phyloP scores from a whole-genome alignment of 2,329 filamentous ascomycete genomes.

The Trichoderma lentiforme region DNA sequence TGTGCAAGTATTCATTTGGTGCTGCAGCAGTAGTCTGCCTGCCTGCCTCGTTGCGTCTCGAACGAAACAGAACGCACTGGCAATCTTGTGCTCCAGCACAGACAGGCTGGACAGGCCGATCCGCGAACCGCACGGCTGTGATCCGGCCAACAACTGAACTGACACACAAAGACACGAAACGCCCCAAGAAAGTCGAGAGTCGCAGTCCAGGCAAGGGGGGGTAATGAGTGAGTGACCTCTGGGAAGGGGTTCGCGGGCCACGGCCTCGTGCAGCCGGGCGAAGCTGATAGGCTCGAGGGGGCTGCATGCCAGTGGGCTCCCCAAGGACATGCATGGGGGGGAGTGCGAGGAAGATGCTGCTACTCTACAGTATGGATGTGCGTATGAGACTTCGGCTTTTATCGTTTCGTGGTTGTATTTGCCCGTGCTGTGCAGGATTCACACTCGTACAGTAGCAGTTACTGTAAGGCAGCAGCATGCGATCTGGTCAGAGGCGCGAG shows the following conservation, averaged over 20 bases:
- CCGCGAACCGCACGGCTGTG: neutral
- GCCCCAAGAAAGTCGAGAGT: neutral
- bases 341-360: neutral
- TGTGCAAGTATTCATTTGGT: neutral
- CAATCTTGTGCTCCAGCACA: neutral
- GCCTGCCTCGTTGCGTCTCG: neutral
- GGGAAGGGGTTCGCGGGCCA: neutral
- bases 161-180: neutral
- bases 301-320: neutral
- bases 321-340: neutral
- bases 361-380: neutral
- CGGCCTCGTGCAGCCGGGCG: slow-evolving; percentile 7
- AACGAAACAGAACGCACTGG: neutral
- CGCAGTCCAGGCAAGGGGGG: neutral
- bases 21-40: neutral
- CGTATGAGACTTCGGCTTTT: neutral
- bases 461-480: neutral
- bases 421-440: neutral
- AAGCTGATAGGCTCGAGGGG: slow-evolving; percentile 1
- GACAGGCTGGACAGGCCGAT: neutral
- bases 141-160: neutral
- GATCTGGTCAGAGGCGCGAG: neutral
- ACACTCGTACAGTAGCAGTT: neutral
- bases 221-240: neutral
- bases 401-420: neutral